phyloP scores from a whole-genome alignment of 805 yeast genomes.

The Starmerella sp. region DNA sequence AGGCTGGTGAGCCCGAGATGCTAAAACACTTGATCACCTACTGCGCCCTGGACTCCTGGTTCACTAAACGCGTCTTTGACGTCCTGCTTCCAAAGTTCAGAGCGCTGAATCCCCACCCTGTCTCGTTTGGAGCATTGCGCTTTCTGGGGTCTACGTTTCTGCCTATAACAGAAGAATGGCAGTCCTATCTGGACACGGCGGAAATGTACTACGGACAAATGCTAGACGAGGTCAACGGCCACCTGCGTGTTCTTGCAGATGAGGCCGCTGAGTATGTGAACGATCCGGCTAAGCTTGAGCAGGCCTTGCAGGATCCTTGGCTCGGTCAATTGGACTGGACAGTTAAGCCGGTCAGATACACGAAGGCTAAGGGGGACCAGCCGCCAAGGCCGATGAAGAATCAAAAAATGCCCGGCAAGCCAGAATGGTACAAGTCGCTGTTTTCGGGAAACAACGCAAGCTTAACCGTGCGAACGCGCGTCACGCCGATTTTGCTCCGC shows the following conservation, averaged over 20 bases:
- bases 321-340: constrained; percentile 83
- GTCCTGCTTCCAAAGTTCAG: constrained; percentile 61
- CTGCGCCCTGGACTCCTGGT: constrained; percentile 75
- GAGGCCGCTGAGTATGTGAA: constrained; percentile 42
- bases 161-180: constrained; percentile 71
- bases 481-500: constrained; percentile 63
- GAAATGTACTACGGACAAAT: constrained; percentile 56
- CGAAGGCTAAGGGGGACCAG: constrained; percentile 53
- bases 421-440: constrained; percentile 78
- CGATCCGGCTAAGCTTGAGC: constrained; percentile 31
- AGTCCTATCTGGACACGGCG: constrained; percentile 52
- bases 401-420: constrained; percentile 80
- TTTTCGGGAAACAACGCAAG: constrained; percentile 34
- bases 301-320: constrained; percentile 63
- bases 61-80: constrained; percentile 59
- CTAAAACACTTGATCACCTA: constrained; percentile 57
- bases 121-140: constrained; percentile 76
- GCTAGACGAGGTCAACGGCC: constrained; percentile 43
- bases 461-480: constrained; percentile 60
- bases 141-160: constrained; percentile 62
- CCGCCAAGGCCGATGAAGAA: constrained; percentile 36
- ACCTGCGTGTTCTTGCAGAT: constrained; percentile 48
- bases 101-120: constrained; percentile 78
- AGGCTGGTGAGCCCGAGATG: constrained; percentile 36
- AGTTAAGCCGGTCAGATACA: constrained; percentile 44